Evolutionary conservation across 352 stramenopile species (phyloP).

Genomic region (Pseudoperonospora humuli): DNA sequence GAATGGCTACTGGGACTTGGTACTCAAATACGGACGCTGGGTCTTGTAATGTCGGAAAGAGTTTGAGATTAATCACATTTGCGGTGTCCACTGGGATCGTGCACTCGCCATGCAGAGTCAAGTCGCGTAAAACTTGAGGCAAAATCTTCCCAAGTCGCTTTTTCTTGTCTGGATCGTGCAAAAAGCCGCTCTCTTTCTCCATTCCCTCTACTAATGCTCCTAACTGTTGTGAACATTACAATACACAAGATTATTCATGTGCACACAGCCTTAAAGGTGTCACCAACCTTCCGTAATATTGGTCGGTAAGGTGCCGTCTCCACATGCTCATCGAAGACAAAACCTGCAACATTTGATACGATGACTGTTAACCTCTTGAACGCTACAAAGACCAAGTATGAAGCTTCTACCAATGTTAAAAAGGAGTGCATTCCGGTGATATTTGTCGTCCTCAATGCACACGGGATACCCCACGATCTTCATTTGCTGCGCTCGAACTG

Average conservation of each 20-base stretch:
- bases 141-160: slow-evolving; percentile 54
- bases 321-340: slow-evolving; percentile 76
- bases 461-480: slow-evolving; percentile 85
- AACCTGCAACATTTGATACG: slow-evolving; percentile 21
- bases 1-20: slow-evolving; percentile 77
- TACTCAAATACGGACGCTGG: slow-evolving; percentile 69
- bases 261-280: not conserved
- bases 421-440: slow-evolving; percentile 81
- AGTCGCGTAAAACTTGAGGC: slow-evolving; percentile 60
- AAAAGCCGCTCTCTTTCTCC: slow-evolving; percentile 83
- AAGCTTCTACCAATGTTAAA: slow-evolving; percentile 83
- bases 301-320: slow-evolving; percentile 73
- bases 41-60: slow-evolving; percentile 71
- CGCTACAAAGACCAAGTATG: too few relatives aligned
- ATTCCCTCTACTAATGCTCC: slow-evolving; percentile 80
- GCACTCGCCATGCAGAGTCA: slow-evolving; percentile 68
- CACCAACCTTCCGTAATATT: slow-evolving; percentile 65
- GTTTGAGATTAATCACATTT: slow-evolving; percentile 85
- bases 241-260: slow-evolving; percentile 1
- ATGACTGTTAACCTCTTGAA: not conserved
- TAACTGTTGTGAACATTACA: slow-evolving; percentile 19
- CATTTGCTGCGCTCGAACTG: slow-evolving; percentile 67
- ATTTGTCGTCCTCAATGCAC: slow-evolving; percentile 87
- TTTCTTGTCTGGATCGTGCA: slow-evolving; percentile 63
- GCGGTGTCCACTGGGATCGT: slow-evolving; percentile 75